These are phyloP conservation scores for Cystofilobasidium capitatum DNA, from an alignment of 768 basidiomycete species.

Conservation along the genomic window DNA sequence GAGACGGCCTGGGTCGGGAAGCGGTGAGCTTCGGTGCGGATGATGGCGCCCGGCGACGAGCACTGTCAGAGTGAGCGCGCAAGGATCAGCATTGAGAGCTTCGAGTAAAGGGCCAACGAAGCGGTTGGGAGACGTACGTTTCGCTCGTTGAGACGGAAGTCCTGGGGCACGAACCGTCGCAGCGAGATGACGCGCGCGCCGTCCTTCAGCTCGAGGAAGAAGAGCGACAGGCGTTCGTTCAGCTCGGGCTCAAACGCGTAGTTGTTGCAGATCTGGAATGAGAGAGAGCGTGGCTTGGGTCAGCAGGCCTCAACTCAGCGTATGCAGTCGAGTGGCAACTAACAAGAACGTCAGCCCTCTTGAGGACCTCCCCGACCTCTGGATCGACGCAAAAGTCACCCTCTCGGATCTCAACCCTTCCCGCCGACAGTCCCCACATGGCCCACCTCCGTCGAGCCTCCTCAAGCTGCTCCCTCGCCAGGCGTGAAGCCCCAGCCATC, in stretches of 20 bases:
- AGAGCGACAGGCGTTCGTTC: slow-evolving; percentile 73
- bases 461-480: slow-evolving; percentile 64
- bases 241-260: slow-evolving; percentile 45
- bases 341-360: slow-evolving; percentile 79
- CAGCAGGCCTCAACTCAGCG: not conserved
- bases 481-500: slow-evolving; percentile 63
- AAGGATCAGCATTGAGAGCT: slow-evolving; percentile 12
- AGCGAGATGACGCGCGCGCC: slow-evolving; percentile 83
- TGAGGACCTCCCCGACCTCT: slow-evolving; percentile 59
- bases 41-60: slow-evolving; percentile 64
- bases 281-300: not conserved
- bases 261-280: slow-evolving; percentile 34
- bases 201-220: slow-evolving; percentile 90
- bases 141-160: slow-evolving; percentile 70
- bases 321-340: slow-evolving; percentile 40
- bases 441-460: slow-evolving; percentile 68
- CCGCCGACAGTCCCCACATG: slow-evolving; percentile 79
- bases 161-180: slow-evolving; percentile 62
- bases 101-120: not conserved
- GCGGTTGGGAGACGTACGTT: slow-evolving; percentile 52
- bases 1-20: slow-evolving; percentile 70
- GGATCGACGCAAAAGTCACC: slow-evolving; percentile 71
- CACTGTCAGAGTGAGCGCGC: slow-evolving; percentile 42
- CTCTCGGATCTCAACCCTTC: slow-evolving; percentile 67
- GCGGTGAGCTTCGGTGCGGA: slow-evolving; percentile 58